Base-by-base conservation (phyloP, 2,329 filamentous ascomycete species). In the Fusarium sp. region DNA sequence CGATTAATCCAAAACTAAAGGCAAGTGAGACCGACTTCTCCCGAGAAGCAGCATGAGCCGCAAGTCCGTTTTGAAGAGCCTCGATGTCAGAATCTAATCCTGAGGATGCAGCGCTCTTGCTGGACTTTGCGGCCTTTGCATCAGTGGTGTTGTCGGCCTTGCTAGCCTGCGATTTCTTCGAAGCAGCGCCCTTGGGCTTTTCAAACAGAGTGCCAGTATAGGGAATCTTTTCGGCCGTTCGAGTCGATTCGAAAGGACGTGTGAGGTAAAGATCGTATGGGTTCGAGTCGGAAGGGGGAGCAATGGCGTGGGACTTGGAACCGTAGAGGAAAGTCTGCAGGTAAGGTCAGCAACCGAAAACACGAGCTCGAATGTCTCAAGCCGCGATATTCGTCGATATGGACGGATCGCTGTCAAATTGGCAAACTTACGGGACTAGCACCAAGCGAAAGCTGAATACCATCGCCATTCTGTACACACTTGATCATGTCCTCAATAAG, bases 401-500 rank as follows among this genome's bases (percentile, higher is more conserved):
- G n/a, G 20, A 40, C 26, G 59, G 37, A 37, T 9, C n/a, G 26
- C 8, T 42, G 20, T 53, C 11, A 16, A 15, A 18, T 46, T 45
- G 44, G 33, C 36, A 20, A 56, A 83, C 88, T 83, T 86, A 91
- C 88, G 37, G 88, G 88, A 71, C 79, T 82, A 72, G 80, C 82
- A 40, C 88, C 88, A 65, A 91, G 77, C 7, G 85, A 83, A 72
- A 91, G 80, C 72, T 87, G 82, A 54, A 90, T 82, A 45, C 83
- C 80, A 57, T 86, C 82, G 51, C 86, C 87, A 79, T 84, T 82
- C 72, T 85, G 84, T 38, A 86, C 83, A 72, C 85, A 87, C 76
- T 82, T 83, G 70, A 91, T 89, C 84, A 91, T 86, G 65, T 87
- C 83, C 75, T 89, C 86, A 72, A 91, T 85, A 52, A 88, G 81